phyloP scores from a whole-genome alignment of 2,329 filamentous ascomycete genomes.

The Pseudogymnoascus pannorum region DNA sequence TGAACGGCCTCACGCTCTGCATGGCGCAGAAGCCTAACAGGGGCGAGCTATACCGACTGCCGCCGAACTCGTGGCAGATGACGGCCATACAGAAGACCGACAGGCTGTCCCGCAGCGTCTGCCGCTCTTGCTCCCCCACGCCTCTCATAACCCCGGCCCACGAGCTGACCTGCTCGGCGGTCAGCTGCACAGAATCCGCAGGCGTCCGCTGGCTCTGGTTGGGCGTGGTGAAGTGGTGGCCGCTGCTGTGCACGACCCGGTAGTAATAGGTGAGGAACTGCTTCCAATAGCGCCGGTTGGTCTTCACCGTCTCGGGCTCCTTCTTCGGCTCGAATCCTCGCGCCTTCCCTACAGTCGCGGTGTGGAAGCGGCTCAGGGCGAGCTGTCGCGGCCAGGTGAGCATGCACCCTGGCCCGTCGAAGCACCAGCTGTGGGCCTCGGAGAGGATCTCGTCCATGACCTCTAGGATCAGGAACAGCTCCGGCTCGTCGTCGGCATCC shows the following conservation, averaged over 20 bases:
- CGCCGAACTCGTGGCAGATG: no score
- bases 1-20: no score
- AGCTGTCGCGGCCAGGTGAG: slow-evolving; percentile 4
- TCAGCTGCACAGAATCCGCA: neutral
- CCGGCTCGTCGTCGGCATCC: slow-evolving; percentile 8
- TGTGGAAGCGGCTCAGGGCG: slow-evolving; percentile 3
- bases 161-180: slow-evolving; percentile 6
- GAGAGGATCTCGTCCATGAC: slow-evolving; percentile 14
- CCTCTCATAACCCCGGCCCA: slow-evolving; percentile 7
- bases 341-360: neutral
- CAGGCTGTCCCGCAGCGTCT: no score
- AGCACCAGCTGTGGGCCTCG: slow-evolving; percentile 13
- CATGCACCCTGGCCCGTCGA: slow-evolving; percentile 13
- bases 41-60: no score
- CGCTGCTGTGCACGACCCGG: slow-evolving; percentile 2
- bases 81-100: no score
- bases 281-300: slow-evolving; percentile 11
- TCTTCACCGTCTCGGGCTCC: slow-evolving; percentile 10
- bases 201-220: neutral
- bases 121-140: no score
- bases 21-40: no score
- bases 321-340: neutral
- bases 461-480: slow-evolving; percentile 13
- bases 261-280: slow-evolving; percentile 16
- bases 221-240: neutral